Evolutionary conservation across 371 early-diverging fungal species (phyloP), one percentile per base, ranked within the genome.

Genomic region (Mortierella sp.): DNA sequence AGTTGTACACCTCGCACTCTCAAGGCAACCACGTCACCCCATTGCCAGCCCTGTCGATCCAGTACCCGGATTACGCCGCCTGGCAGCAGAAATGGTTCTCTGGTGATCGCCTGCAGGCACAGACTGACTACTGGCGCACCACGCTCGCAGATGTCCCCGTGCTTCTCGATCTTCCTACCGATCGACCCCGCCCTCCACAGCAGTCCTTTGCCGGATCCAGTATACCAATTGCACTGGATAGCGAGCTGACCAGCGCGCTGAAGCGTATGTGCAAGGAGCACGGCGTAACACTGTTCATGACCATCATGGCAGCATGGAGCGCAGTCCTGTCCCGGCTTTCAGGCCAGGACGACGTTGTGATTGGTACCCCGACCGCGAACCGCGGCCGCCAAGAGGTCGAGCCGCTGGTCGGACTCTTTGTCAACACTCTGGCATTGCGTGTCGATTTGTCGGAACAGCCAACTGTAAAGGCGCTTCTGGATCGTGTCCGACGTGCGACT

Each of bases 61-160:
- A 72, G 39, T 66, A 72, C 43, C 66, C 65, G 7, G 73, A 72
- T 45, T 72, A 72, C 44, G 73, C 73, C 0, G 66, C 66, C n/a
- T 72, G 73, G 73, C 73, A 72, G 66, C 19, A 44, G 11, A 24
- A 43, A 11, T 66, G 58, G 66, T 58, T 72, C 40, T 19, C 50
- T 43, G 66, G 31, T 11, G 73, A 55, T 14, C 40, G 66, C 7
- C 55, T 66, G 26, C 29, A 72, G 55, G 45, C 4, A 3, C 73
- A 66, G 13, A 24, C 10, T 44, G 13, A 34, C 45, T 71, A 64
- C 69, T 68, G 69, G 69, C 37, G 31, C 26, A 11, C 7, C 3
- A 43, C 5, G 39, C 69, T 68, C 29, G 31, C n/a, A 29, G 69
- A 29, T 22, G 69, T 55, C 2, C 69, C 69, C 6, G 69, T 55